These are phyloP conservation scores for Stachybotrys elegans DNA, from an alignment of 2,329 filamentous ascomycete genomes.

Conservation along the genomic window DNA sequence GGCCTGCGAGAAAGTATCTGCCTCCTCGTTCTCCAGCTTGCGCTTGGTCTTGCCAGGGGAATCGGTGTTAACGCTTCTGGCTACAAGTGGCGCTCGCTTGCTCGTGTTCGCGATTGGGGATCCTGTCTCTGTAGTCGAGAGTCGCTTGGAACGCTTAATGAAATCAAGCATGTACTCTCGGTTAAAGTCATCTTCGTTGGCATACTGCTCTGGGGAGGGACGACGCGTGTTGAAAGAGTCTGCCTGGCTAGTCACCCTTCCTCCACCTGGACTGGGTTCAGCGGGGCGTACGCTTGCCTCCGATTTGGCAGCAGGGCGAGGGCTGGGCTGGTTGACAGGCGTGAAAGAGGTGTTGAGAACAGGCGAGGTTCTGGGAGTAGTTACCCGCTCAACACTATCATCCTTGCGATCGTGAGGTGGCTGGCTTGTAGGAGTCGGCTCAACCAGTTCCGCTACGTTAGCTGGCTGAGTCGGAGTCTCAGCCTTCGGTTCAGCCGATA, in stretches of 20 bases:
- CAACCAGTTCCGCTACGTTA: too few species aligned
- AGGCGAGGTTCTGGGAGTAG: slow-evolving; percentile 5
- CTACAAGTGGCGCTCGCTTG: slow-evolving; percentile 24
- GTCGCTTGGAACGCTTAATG: slow-evolving; percentile 25
- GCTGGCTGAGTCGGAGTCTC: too few species aligned
- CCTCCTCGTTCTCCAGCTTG: slow-evolving; percentile 19
- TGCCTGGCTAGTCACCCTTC: background rate
- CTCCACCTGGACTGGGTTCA: slow-evolving; percentile 4
- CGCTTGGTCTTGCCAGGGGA: slow-evolving; percentile 27
- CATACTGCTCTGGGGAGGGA: background rate
- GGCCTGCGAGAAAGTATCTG: slow-evolving; percentile 14
- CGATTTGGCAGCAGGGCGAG: too few species aligned
- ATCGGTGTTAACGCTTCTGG: slow-evolving; percentile 29
- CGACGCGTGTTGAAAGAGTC: background rate
- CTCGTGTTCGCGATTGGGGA: slow-evolving; percentile 20
- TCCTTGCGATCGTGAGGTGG: too few species aligned
- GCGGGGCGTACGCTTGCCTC: too few species aligned
- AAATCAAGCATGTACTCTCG: slow-evolving; percentile 30
- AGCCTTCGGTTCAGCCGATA: too few species aligned
- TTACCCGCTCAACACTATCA: too few species aligned
- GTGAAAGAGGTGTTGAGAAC: slow-evolving; percentile 17
- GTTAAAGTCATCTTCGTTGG: slow-evolving; percentile 26
- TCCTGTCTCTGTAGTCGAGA: slow-evolving; percentile 23
- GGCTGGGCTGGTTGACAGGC: slow-evolving; percentile 17
- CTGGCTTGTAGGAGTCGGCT: too few species aligned